phyloP scores from a whole-genome alignment of 768 basidiomycete species.

The Coprinopsis sp. region DNA sequence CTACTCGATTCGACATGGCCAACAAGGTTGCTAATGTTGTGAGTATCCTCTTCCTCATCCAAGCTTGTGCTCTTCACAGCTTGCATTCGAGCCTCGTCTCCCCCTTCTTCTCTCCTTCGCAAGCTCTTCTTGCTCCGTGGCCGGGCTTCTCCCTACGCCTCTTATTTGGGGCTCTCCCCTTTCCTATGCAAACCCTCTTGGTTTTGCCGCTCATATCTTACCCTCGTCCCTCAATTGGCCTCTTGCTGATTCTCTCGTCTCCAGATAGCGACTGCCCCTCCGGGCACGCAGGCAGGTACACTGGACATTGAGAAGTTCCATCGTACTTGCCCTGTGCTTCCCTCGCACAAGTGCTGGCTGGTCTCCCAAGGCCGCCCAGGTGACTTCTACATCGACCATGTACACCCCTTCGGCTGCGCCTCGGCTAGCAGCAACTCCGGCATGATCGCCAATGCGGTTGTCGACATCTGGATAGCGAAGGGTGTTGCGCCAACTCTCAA shows the following conservation, averaged over 20 bases:
- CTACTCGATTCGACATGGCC: slow-evolving; percentile 23
- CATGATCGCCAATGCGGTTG: slow-evolving; percentile 21
- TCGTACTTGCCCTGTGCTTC: slow-evolving; percentile 26
- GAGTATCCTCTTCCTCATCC: slow-evolving; percentile 11
- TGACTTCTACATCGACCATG: slow-evolving; percentile 29
- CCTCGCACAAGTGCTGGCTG: slow-evolving; percentile 30
- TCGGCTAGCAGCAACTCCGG: slow-evolving; percentile 29
- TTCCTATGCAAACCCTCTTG: too few relatives aligned
- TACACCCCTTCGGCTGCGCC: slow-evolving; percentile 23
- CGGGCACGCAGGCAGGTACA: slow-evolving; percentile 26
- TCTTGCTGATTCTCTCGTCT: neutral
- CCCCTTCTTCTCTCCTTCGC: neutral
- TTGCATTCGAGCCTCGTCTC: neutral
- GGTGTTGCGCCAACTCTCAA: slow-evolving; percentile 16
- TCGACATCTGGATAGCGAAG: slow-evolving; percentile 24
- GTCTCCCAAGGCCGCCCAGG: slow-evolving; percentile 20
- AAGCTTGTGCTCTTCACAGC: neutral
- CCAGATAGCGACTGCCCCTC: slow-evolving; percentile 26
- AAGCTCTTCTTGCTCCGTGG: neutral
- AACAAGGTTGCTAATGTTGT: slow-evolving; percentile 21
- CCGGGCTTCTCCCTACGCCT: neutral
- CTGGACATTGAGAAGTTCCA: slow-evolving; percentile 30
- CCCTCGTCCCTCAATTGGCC: too few relatives aligned
- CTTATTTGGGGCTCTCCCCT: slow-evolving; percentile 8
- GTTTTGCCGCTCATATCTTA: too few relatives aligned